Evolutionary conservation across 2,329 filamentous ascomycete species (phyloP), one percentile per base, ranked within the genome.

Genomic region (Fusarium sp.): DNA sequence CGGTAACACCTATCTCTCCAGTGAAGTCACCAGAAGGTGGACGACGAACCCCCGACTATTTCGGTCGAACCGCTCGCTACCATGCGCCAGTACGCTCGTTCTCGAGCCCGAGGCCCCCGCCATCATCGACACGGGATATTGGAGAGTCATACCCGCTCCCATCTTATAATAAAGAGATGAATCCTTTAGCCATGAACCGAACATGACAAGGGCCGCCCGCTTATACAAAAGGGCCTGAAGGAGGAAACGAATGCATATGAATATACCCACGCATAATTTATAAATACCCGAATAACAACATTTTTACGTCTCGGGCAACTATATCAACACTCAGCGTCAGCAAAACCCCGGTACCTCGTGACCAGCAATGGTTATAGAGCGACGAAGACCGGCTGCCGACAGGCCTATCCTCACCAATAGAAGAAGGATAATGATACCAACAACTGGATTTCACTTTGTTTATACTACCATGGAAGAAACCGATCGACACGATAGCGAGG

Each of bases 101-200:
- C 73, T 89, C 87, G 49, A 87, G 83, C 68, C 86, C 87, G 6
- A 81, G 84, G 26, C 83, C 84, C 8, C 85, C 86, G 42, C 79
- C 78, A 28, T 68, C 71, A 39, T 67, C 72, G n/a, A 71, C 78
- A 2, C 85, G 84, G 82, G 82, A 86, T 38, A 75, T 80, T 40
- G 77, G 77, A 62, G 76, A 82, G 39, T 81, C 79, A 3, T 83
- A 82, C 65, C 78, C 79, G 42, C 75, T 50, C 44, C 72, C 74
- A 69, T 67, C 62, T 38, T 62, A 73, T 33, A 69, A 80, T 44
- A 80, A 82, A 47, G 79, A 81, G 54, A 83, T 86, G 76, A 86
- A 88, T 71, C 86, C 86, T 5, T 77, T 88, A 22, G 84, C 81
- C 56, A 87, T 88, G 85, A 88, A 89, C 76, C 81, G 82, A 72